Evolutionary conservation across 2,329 filamentous ascomycete species (phyloP), one percentile per base, ranked within the genome.

Genomic region (Talaromyces sp.): DNA sequence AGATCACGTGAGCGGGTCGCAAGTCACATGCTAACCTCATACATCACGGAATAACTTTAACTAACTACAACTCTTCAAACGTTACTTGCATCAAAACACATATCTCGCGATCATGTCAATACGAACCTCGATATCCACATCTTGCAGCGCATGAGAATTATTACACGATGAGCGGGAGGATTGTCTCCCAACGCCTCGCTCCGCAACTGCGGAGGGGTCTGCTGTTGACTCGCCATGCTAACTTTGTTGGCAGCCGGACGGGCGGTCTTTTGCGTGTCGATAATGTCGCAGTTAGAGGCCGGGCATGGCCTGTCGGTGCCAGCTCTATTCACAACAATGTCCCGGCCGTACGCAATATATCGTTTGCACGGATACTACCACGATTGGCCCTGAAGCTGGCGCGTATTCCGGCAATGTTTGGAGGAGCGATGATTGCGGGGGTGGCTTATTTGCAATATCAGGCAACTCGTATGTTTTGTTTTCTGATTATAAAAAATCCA

Each of bases 391-490:
- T 95, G 74, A 99, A 97, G 81, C 90, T 99, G 71, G 85, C 89
- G 41, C 88, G 93, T 64, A 83, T 97, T 63, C 95, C 95, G 22
- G 95, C 95, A 65, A 90, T 97, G 81, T 93, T 97, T 73, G 95
- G 94, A 49, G 93, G 92, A 49, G 86, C 93, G 56, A 91, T 93
- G 73, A 86, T 99, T 69, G 93, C 92, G 15, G 91, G 91, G 2
- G 81, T 96, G 66, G 93, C 93, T 31, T 99, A 97, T 85, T 81
- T 99, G 58, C 95, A 99, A 76, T 98, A 99, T 76, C 95, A 99
- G 79, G 94, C 95, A 68, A 88, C 89, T 64, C 91, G 91, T 93
- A 85, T 68, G 90, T 85, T 33, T 17, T 5, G 67, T 39, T 43
- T 13, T 11, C 3, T 11, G 1, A 4, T 31, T 3, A 19, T 25